These are phyloP conservation scores for Novymonas esmeraldas DNA, from an alignment of 208 protist genomes.

Conservation along the genomic window DNA sequence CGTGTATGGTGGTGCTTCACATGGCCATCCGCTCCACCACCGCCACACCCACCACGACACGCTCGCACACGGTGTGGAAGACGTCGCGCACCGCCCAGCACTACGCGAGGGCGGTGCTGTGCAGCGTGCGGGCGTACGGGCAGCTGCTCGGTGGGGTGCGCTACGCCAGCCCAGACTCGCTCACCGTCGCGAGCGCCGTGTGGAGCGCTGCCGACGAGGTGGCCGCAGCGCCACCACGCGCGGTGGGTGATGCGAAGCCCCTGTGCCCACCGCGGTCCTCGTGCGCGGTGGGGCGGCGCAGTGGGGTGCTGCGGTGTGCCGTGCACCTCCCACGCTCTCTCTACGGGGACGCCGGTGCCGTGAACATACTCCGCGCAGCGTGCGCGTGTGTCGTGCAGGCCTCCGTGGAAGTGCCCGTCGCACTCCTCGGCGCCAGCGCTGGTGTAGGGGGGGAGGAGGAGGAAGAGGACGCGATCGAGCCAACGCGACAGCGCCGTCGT, in stretches of 20 bases:
- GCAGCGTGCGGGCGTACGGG: constrained; percentile 23
- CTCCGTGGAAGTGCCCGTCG: constrained; percentile 11
- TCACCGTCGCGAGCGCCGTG: constrained; percentile 9
- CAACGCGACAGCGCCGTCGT: not conserved
- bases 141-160: constrained; percentile 36
- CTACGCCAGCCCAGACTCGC: constrained; percentile 25
- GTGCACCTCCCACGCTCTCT: constrained; percentile 32
- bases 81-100: constrained; percentile 11
- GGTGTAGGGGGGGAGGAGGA: not conserved
- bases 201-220: constrained; percentile 3
- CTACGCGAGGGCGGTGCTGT: constrained; percentile 26
- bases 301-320: constrained; percentile 31
- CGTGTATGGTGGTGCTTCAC: constrained; percentile 25
- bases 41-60: not conserved
- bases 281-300: constrained; percentile 14
- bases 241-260: not conserved
- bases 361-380: constrained; percentile 29
- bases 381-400: constrained; percentile 29
- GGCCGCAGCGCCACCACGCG: not conserved
- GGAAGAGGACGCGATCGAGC: not conserved
- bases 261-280: not conserved
- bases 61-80: constrained; percentile 23
- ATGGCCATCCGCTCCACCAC: constrained; percentile 12
- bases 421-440: not conserved
- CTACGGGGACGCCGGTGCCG: constrained; percentile 28